Percentiles rank a stretch among this genome's conserved stretches.
phyloP scores from a whole-genome alignment of 225 moss, liverwort and hornwort species.

The Physcomitrellopsis africana region DNA sequence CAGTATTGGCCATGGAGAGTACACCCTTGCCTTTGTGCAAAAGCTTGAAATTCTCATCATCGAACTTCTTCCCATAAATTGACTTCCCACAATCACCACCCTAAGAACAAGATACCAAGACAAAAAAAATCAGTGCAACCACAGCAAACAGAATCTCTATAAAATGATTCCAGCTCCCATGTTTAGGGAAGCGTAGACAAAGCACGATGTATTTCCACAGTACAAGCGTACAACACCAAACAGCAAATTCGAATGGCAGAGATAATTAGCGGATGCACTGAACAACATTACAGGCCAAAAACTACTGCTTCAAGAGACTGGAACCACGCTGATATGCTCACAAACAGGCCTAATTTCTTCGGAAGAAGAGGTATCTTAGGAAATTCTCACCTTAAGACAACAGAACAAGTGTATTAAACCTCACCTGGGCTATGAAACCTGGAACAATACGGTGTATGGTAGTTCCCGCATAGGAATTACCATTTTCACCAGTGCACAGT shows the following conservation, averaged over 20 bases:
- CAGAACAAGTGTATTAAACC: background rate
- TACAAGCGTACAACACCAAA: background rate
- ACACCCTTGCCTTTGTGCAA: slow-evolving; percentile 74
- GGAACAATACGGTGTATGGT: slow-evolving; percentile 73
- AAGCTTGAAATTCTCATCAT: slow-evolving; percentile 84
- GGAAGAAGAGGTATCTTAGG: background rate
- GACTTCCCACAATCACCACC: slow-evolving; percentile 87
- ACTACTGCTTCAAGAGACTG: background rate
- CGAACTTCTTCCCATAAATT: slow-evolving; percentile 79
- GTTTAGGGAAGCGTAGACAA: background rate
- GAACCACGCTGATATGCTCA: background rate
- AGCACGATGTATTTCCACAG: background rate
- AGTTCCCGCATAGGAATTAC: slow-evolving; percentile 71
- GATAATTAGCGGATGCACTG: background rate
- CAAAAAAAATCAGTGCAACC: background rate
- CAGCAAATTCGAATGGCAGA: background rate
- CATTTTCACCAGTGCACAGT: slow-evolving; percentile 72
- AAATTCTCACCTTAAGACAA: background rate
- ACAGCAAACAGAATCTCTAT: background rate
- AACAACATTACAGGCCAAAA: background rate
- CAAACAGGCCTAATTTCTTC: background rate
- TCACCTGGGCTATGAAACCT: slow-evolving; percentile 82
- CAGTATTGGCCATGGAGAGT: slow-evolving; percentile 82
- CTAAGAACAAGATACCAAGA: slow-evolving; percentile 26
- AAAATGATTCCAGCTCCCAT: background rate